phyloP scores from a whole-genome alignment of 352 stramenopile species.

The Globisporangium iwayamae region DNA sequence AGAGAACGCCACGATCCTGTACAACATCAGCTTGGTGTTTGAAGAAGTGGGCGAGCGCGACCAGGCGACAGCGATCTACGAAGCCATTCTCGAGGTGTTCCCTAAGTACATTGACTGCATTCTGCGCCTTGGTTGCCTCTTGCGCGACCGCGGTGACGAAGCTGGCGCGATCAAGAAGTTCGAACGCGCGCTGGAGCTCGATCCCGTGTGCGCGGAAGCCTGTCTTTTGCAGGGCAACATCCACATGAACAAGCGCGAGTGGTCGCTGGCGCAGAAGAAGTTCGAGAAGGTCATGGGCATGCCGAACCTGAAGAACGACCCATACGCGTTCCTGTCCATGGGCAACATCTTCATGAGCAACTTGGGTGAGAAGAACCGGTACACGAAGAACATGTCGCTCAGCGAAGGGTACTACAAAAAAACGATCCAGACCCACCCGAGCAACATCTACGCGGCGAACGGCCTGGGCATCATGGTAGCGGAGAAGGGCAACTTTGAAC shows the following conservation, averaged over 20 bases:
- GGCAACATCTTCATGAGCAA: slow-evolving; percentile 99
- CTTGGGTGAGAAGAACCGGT: slow-evolving; percentile 92
- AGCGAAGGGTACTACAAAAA: slow-evolving; percentile 96
- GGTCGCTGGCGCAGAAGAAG: slow-evolving; percentile 92
- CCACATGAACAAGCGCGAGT: slow-evolving; percentile 93
- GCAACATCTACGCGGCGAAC: slow-evolving; percentile 96
- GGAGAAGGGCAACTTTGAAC: slow-evolving; percentile 96
- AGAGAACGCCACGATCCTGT: slow-evolving; percentile 92
- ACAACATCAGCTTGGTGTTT: slow-evolving; percentile 95
- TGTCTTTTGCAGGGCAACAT: slow-evolving; percentile 96
- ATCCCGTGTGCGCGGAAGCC: slow-evolving; percentile 90
- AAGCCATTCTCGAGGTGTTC: slow-evolving; percentile 91
- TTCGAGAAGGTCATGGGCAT: slow-evolving; percentile 94
- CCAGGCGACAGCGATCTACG: slow-evolving; percentile 90
- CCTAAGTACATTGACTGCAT: slow-evolving; percentile 94
- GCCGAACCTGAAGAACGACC: slow-evolving; percentile 93
- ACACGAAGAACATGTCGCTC: slow-evolving; percentile 95
- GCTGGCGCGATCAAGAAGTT: slow-evolving; percentile 88
- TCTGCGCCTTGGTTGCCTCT: slow-evolving; percentile 92
- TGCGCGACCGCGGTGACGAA: slow-evolving; percentile 92
- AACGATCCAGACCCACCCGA: slow-evolving; percentile 89
- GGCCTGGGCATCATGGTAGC: slow-evolving; percentile 97
- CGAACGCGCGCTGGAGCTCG: slow-evolving; percentile 90
- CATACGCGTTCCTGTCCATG: slow-evolving; percentile 96
- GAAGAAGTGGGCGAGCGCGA: slow-evolving; percentile 91